Conservation (phyloP, 345 rosid species). For the Brassica cretica region DNA sequence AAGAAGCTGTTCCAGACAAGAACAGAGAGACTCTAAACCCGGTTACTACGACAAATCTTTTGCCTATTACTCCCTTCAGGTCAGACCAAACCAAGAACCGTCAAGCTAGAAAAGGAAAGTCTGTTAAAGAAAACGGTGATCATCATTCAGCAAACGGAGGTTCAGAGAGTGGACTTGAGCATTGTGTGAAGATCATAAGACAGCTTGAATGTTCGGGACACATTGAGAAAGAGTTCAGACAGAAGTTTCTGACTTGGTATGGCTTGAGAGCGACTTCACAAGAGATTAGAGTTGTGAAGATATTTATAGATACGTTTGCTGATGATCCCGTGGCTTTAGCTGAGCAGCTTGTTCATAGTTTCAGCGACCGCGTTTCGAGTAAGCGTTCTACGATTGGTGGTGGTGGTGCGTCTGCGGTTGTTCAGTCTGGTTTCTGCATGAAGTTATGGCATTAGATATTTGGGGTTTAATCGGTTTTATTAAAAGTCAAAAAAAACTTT, state of each 20-base stretch:
- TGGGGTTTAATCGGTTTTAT: not conserved
- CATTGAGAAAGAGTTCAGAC: constrained; percentile 81
- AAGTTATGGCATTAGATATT: constrained; percentile 79
- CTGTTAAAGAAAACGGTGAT: constrained; percentile 38
- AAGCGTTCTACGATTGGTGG: constrained; percentile 43
- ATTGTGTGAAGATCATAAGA: constrained; percentile 82
- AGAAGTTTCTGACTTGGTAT: constrained; percentile 97
- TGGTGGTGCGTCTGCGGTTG: constrained; percentile 52
- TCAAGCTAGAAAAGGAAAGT: constrained; percentile 57
- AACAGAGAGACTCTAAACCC: constrained; percentile 16
- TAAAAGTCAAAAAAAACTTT: constrained; percentile 9
- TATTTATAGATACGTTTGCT: constrained; percentile 67
- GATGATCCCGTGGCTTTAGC: constrained; percentile 86
- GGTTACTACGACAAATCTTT: constrained; percentile 17
- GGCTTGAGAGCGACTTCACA: constrained; percentile 80
- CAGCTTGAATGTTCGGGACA: constrained; percentile 91
- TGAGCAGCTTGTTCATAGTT: constrained; percentile 87
- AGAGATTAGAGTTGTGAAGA: constrained; percentile 85
- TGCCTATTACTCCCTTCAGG: constrained; percentile 88
- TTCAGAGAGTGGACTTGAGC: constrained; percentile 59
- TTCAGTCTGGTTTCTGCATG: constrained; percentile 91
- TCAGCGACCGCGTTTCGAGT: constrained; percentile 68
- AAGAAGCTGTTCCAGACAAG: constrained; percentile 17
- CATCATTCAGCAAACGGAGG: constrained; percentile 40
- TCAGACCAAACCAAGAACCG: constrained; percentile 56